Conservation (phyloP, 1,284 basidiomycete species). For the Kalmanozyma brasiliensis region DNA sequence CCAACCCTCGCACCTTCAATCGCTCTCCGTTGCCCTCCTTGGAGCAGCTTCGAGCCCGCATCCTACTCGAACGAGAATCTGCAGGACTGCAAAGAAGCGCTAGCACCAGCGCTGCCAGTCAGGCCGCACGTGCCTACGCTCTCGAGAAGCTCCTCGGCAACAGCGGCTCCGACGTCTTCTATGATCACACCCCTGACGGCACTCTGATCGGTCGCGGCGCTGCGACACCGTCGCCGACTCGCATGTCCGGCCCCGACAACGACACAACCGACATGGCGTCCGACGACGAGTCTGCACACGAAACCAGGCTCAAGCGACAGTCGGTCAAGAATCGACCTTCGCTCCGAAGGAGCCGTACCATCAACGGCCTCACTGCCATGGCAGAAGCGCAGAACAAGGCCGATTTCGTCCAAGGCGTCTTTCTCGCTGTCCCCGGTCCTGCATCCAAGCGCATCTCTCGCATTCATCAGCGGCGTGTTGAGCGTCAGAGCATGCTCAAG, state of each 20-base stretch:
- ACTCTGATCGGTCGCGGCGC: conserved; percentile 36
- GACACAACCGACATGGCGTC: conserved; percentile 36
- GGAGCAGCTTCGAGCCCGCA: conserved; percentile 62
- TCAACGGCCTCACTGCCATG: conserved; percentile 58
- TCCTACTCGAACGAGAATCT: conserved; percentile 58
- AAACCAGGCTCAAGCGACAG: conserved; percentile 30
- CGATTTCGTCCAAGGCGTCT: conserved; percentile 51
- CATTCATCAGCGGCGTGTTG: conserved; percentile 35
- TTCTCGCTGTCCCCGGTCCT: conserved; percentile 45
- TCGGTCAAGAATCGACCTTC: conserved; percentile 30
- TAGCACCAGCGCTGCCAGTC: conserved; percentile 61
- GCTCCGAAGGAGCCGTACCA: conserved; percentile 48
- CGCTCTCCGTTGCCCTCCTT: conserved; percentile 61
- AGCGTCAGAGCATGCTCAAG: conserved; percentile 41
- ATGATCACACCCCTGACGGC: conserved; percentile 46
- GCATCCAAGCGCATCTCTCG: conserved; percentile 46
- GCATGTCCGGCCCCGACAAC: conserved; percentile 8
- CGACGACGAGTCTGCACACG: conserved; percentile 37
- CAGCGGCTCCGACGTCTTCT: conserved; percentile 47
- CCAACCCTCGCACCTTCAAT: conserved; percentile 29
- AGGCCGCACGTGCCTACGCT: conserved; percentile 63
- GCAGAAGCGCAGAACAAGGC: conserved; percentile 55
- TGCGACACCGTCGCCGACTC: conserved; percentile 32
- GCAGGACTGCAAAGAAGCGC: conserved; percentile 56
- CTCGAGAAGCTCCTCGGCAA: conserved; percentile 65